These are phyloP conservation scores for Ophiorrhiza pumila DNA, from an alignment of 257 asterid species.

Conservation along the genomic window DNA sequence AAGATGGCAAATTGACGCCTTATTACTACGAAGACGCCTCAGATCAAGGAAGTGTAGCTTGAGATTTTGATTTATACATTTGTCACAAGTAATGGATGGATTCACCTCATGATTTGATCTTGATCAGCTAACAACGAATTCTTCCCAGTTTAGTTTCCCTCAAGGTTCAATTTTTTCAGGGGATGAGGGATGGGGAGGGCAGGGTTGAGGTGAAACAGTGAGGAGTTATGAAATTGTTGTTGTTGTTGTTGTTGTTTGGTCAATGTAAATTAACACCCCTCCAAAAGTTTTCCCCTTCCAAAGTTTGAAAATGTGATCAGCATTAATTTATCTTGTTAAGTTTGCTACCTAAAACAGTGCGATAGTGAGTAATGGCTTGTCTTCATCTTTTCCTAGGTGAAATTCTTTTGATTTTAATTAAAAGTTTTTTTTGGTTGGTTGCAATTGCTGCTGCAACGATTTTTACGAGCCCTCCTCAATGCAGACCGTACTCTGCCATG, in stretches of 20 bases:
- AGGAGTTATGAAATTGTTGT: constrained; percentile 26
- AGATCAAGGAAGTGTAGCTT: constrained; percentile 62
- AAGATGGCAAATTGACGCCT: constrained; percentile 83
- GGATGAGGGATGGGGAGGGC: constrained; percentile 9
- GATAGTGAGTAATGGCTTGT: constrained; percentile 10
- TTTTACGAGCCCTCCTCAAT: constrained; percentile 31
- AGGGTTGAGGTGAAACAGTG: constrained; percentile 8
- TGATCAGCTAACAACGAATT: constrained; percentile 15
- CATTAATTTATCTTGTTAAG: constrained; percentile 21
- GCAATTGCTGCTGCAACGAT: constrained; percentile 32
- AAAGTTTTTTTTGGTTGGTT: constrained; percentile 17
- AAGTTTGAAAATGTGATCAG: constrained; percentile 22
- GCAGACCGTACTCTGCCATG: constrained; percentile 14
- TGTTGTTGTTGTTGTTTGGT: constrained; percentile 26
- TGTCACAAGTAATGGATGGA: not conserved
- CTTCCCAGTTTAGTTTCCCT: constrained; percentile 1
- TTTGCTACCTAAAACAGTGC: constrained; percentile 24
- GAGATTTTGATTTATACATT: constrained; percentile 13
- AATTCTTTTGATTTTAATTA: constrained; percentile 10
- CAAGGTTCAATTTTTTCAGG: constrained; percentile 7
- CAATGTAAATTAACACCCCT: constrained; percentile 43
- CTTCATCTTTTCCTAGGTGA: constrained; percentile 18
- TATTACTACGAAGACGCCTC: constrained; percentile 77
- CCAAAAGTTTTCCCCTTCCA: constrained; percentile 22
- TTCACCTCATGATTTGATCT: constrained; percentile 10